Evolutionary conservation across 2,329 filamentous ascomycete species (phyloP).

Genomic region (Phaeosphaeria sp.): DNA sequence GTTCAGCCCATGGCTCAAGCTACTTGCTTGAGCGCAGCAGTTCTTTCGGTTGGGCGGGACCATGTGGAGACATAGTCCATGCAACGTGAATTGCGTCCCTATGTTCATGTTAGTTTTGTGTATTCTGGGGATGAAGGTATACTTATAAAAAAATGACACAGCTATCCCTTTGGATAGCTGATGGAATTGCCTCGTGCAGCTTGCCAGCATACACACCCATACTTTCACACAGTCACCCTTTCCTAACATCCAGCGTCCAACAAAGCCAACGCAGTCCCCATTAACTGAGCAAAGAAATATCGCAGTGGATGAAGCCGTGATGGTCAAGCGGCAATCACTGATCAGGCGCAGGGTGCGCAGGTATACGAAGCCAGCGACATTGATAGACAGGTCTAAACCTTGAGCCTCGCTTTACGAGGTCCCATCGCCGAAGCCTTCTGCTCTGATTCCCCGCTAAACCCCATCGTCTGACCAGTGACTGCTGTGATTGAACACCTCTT

Average conservation of each 20-base stretch:
- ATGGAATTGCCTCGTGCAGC: neutral
- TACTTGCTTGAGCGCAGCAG: too few species aligned
- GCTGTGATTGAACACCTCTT: constrained; percentile 17
- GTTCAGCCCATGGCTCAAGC: too few species aligned
- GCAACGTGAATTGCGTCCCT: too few species aligned
- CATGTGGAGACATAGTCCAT: too few species aligned
- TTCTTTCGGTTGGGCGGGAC: too few species aligned
- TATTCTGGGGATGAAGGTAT: neutral
- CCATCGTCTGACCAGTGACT: constrained; percentile 11
- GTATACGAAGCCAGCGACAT: constrained; percentile 15
- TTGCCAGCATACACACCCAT: neutral
- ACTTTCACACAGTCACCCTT: neutral
- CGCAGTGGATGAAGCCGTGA: neutral
- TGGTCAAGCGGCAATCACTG: neutral
- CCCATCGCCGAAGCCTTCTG: constrained; percentile 29
- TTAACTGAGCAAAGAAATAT: neutral
- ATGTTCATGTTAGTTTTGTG: neutral
- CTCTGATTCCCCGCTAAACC: constrained; percentile 11
- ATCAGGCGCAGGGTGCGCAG: neutral
- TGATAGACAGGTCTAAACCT: constrained; percentile 49
- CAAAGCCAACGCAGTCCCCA: neutral
- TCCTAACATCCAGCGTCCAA: neutral
- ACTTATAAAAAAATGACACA: constrained; percentile 2
- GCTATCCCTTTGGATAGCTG: constrained; percentile 2
- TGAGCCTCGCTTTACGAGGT: constrained; percentile 51